Base-by-base conservation (phyloP, 345 rosid genomes). In the Cardamine resedifolia region DNA sequence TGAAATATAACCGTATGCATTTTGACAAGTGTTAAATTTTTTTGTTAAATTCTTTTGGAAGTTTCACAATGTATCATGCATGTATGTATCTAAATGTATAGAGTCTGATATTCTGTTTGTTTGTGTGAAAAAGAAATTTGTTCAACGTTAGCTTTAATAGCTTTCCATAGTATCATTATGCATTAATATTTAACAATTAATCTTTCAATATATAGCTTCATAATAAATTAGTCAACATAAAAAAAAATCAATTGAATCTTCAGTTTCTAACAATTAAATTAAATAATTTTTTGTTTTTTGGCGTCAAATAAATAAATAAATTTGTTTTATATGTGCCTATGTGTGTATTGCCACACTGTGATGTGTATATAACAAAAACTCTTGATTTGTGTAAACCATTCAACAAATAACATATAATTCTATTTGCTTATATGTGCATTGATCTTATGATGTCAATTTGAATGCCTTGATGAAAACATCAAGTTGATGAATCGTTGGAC, bases 21-120 rank as follows among this genome's bases (percentile, higher is more conserved):
- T 5, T 70, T 76, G 60, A 70, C 79, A 76, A 62, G 41, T 76
- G 70, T 76, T 12, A 53, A 23, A 23, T 2, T 7, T 3, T 2
- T 21, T 44, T 69, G 43, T 10, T 34, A 5, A 14, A 36, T 63
- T 76, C 45, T 56, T 23, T 15, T 26, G 15, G 11, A 63, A 53
- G 58, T 43, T 76, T 62, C 19, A 41, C 34, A 64, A 63, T 55
- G 19, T 52, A 68, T 19, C 43, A 68, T 47, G 12, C n/a, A n/a
- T n/a, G n/a, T 51, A 33, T 61, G 24, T 53, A 33, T 66, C 41
- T 47, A 20, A 64, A 47, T 0, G 2, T 47, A 26, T 20, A 8
- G 20, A 57, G 9, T 8, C 19, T 33, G 21, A 43, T 61, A 50
- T 33, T 7, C 44, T 30, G 3, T 11, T 41, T 28, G 30, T 8